Base-by-base conservation (phyloP, 495 filamentous ascomycete species). In the Parmelia sp. region DNA sequence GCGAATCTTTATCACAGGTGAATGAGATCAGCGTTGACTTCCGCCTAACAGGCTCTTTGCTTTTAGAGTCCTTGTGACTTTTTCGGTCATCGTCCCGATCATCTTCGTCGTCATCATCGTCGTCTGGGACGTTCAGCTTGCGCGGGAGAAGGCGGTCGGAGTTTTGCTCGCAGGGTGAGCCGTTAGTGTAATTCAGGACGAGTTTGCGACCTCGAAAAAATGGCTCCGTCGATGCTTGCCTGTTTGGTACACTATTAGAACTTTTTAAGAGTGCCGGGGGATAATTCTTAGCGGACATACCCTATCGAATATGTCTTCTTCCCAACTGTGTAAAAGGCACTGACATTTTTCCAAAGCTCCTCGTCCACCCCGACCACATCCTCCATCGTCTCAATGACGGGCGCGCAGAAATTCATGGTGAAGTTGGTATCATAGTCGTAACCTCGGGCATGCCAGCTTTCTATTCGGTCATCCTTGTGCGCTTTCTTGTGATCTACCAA, bases 21-120 rank as follows among this genome's bases (percentile, higher is more conserved):
- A 97, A 90, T 37, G 90, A 93, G 78, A 99, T 91, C 60, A 92
- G 84, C 12, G 91, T 89, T 2, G 89, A 94, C 72, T 96, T 97
- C 60, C 84, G 83, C 37, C 86, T 83, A 49, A 77, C 74, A 25
- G 71, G 69, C 60, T 80, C 76, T 19, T 63, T 91, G 42, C 81
- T 76, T 31, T 82, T 78, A 45, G 71, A 71, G 33, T 67, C 66
- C 44, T 76, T 71, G 39, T 73, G 58, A 42, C 65, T 66, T 35
- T 78, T 79, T 4, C 76, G 72, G 15, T 78, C 71, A 29, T 76
- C 70, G 15, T 78, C 69, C 8, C 78, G 67, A 19, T 79, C 70
- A 27, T 79, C 67, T n/a, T 78, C 74, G 17, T 61, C 64, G 19
- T 74, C 63, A 29, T 75, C 67, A 59, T 70, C 73, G 19, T 75